Evolutionary conservation across 139 green algal genomes (phyloP), one percentile per base, ranked within the genome.

Genomic region (Nannochloris sp.): DNA sequence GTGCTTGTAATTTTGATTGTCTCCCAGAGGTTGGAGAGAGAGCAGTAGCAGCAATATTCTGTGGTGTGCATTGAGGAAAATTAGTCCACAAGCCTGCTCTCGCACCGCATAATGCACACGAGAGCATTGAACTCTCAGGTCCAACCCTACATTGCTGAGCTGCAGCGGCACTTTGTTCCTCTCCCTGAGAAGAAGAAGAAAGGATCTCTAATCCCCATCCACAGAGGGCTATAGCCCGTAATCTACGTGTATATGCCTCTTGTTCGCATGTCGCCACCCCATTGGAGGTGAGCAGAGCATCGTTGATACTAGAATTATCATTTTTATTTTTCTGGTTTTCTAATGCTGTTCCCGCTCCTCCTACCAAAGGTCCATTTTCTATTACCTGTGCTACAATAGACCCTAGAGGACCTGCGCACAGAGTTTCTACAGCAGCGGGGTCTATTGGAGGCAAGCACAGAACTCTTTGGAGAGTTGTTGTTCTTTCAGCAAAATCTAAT

Each of bases 91-190:
- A 35, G 1, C 80, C 80, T 7, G 56, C 64, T 29, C 60, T 48
- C 39, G 67, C 72, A n/a, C 51, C 66, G 42, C 80, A 86, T 54
- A 83, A 29, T 39, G 35, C 47, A 60, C 80, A 86, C 31, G 31
- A 12, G 32, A 86, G 74, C 39, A 56, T 65, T 14, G 61, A 58
- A 45, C 63, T 68, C 54, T 67, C 55, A 5, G 63, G 62, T 24
- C 34, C 42, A 30, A 68, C 56, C n/a, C 46, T 37, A 34, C n/a
- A n/a, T n/a, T n/a, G n/a, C n/a, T n/a, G n/a, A 8, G 39, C 62
- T 61, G 48, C 34, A 47, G 25, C 6, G 12, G 35, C 19, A 24
- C 30, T 12, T 9, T 15, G 24, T n/a, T 39, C 48, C 9, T 19
- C 64, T 29, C 38, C n/a, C 15, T 13, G 31, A 23, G 29, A 32